These are phyloP conservation scores for Candida chilensis DNA, from an alignment of 805 yeast genomes.

Conservation along the genomic window DNA sequence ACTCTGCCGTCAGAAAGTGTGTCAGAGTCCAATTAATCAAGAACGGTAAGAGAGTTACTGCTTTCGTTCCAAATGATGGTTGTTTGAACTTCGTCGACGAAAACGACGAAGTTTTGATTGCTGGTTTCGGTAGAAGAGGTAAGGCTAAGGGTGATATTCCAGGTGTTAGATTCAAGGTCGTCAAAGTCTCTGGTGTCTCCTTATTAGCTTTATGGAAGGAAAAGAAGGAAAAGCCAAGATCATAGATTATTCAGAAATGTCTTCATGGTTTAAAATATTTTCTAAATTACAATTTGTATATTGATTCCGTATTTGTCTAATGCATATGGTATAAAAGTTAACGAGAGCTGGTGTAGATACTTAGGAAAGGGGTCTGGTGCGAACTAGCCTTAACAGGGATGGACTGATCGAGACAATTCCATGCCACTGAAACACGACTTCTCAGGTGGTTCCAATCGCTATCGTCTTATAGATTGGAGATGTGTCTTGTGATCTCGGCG, in stretches of 20 bases:
- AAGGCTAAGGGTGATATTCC: constrained; percentile 99
- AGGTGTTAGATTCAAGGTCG: constrained; percentile 99
- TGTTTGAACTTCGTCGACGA: constrained; percentile 99
- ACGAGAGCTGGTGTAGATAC: no score
- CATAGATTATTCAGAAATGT: constrained; percentile 59
- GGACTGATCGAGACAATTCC: no score
- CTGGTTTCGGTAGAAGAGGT: constrained; percentile 99
- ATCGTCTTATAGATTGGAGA: no score
- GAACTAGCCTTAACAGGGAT: no score
- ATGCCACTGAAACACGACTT: no score
- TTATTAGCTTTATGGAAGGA: constrained; percentile 99
- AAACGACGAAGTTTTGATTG: constrained; percentile 98
- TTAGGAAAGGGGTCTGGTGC: no score
- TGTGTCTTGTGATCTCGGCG: no score
- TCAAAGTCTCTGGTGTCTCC: constrained; percentile 99
- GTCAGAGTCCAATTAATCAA: constrained; percentile 99
- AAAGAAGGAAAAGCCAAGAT: constrained; percentile 99
- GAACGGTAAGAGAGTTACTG: constrained; percentile 99
- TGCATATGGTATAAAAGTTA: no score
- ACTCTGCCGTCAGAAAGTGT: constrained; percentile 99
- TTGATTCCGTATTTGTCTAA: constrained; percentile 4
- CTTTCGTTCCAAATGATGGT: constrained; percentile 99
- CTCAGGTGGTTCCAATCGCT: no score
- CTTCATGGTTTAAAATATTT: background rate
- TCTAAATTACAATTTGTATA: constrained; percentile 8